phyloP scores from a whole-genome alignment of 768 basidiomycete species.

The Trametes maxima region DNA sequence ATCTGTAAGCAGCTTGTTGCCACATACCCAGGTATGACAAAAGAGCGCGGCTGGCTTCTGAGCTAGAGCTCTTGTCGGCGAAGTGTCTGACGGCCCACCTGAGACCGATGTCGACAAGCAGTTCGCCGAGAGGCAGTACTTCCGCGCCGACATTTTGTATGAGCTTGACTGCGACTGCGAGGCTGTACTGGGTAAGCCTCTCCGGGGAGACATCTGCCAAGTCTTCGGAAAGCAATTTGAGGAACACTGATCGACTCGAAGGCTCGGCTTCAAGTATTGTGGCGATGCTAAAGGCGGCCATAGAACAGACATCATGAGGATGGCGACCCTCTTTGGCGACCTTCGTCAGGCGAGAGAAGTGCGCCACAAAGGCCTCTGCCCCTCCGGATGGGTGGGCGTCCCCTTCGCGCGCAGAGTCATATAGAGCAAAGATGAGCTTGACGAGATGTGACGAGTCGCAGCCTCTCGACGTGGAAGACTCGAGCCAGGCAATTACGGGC shows the following conservation, averaged over 20 bases:
- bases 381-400: neutral
- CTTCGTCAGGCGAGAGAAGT: conserved; percentile 25
- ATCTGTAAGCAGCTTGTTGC: neutral
- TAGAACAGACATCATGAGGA: neutral
- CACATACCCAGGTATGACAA: conserved; percentile 9
- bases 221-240: conserved; percentile 7
- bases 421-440: conserved; percentile 23
- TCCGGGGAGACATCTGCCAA: neutral
- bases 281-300: conserved; percentile 2
- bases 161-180: neutral
- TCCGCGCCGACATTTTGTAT: neutral
- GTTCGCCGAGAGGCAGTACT: neutral
- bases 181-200: conserved; percentile 1
- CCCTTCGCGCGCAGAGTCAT: conserved; percentile 2
- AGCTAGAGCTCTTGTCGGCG: neutral
- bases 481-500: conserved; percentile 25
- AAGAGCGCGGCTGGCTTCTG: conserved; percentile 2
- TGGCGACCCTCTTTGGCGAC: conserved; percentile 13
- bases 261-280: neutral
- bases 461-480: conserved; percentile 12
- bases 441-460: conserved; percentile 22
- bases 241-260: conserved; percentile 3
- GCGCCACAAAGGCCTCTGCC: conserved; percentile 8
- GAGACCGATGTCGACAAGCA: conserved; percentile 23
- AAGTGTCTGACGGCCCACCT: conserved; percentile 25